Percentiles rank a stretch among this genome's conserved stretches.
phyloP scores from a whole-genome alignment of 208 protist genomes.

The Trypanosoma conorhini region DNA sequence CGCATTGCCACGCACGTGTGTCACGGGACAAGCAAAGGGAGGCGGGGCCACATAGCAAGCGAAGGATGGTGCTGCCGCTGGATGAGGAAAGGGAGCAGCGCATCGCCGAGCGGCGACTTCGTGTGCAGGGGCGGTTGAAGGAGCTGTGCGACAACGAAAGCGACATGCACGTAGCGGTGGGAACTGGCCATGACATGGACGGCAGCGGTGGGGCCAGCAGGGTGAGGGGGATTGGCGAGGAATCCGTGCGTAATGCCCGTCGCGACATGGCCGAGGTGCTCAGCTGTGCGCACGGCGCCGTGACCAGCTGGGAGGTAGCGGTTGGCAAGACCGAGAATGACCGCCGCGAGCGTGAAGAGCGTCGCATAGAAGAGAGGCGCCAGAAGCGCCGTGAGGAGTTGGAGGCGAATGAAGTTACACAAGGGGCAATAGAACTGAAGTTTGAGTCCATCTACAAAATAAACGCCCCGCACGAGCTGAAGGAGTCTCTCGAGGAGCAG shows the following conservation, averaged over 20 bases:
- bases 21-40: not conserved
- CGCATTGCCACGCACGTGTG: not conserved
- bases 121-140: slow-evolving; percentile 41
- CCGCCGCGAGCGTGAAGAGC: slow-evolving; percentile 44
- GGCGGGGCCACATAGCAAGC: not conserved
- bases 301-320: slow-evolving; percentile 63
- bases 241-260: slow-evolving; percentile 45
- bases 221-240: slow-evolving; percentile 32
- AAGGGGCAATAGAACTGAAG: slow-evolving; percentile 77
- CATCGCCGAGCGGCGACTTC: slow-evolving; percentile 51
- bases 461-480: slow-evolving; percentile 84
- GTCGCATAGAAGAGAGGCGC: slow-evolving; percentile 5
- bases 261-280: slow-evolving; percentile 48
- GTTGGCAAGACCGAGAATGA: slow-evolving; percentile 69
- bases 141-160: slow-evolving; percentile 6
- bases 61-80: not conserved
- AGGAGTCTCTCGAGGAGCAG: slow-evolving; percentile 76
- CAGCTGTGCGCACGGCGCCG: slow-evolving; percentile 39
- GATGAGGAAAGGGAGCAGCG: slow-evolving; percentile 52
- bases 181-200: not conserved
- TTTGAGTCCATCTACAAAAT: slow-evolving; percentile 90
- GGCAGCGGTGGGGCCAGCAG: slow-evolving; percentile 2
- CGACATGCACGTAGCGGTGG: slow-evolving; percentile 9
- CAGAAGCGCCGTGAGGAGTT: slow-evolving; percentile 44
- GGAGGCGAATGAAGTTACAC: slow-evolving; percentile 53